Evolutionary conservation across 495 filamentous ascomycete species (phyloP), one percentile per base, ranked within the genome.

Genomic region (Aspergillus panamensis): DNA sequence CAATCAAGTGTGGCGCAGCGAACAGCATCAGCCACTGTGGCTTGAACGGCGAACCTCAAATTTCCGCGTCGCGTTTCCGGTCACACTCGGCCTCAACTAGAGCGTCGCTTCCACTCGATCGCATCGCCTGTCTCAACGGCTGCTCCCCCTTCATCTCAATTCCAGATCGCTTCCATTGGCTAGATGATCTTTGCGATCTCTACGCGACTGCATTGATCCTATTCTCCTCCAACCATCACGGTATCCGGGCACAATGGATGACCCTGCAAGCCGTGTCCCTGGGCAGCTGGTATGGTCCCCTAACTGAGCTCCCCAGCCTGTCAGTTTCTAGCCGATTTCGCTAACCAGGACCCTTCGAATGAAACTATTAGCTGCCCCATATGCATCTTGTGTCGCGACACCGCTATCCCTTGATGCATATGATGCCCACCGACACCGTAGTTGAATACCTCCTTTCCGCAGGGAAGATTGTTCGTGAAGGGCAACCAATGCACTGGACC

Each of bases 401-500:
- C 64, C 79, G 83, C 65, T 96, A 88, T 68, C 85, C 92, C 1
- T 66, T 79, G 43, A 82, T 86, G 69, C 82, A 83, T 30, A 74
- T 79, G 59, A 74, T 93, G 56, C 82, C 85, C 53, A 78, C 87
- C 12, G 78, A 85, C 21, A 85, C 90, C 53, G 85, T 90, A 8
- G 83, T 89, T 40, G 84, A 87, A 62, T 92, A 87, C 79, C 80
- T 96, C 54, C 72, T 88, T 56, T 77, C 84, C 66, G 92, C 91
- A n/a, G 88, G 89, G 3, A 87, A 85, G 62, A 86, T 95, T 45
- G 84, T 89, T 37, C 87, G 86, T 59, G 84, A 90, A 60, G 73
- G 78, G 48, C 83, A 89, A 35, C 81, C 91, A 6, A 91, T 97
- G 81, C 87, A 83, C 66, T 98, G 93, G 93, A 91, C 87, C 16